phyloP scores from a whole-genome alignment of 768 basidiomycete species.

The Chalciporus piperatus region DNA sequence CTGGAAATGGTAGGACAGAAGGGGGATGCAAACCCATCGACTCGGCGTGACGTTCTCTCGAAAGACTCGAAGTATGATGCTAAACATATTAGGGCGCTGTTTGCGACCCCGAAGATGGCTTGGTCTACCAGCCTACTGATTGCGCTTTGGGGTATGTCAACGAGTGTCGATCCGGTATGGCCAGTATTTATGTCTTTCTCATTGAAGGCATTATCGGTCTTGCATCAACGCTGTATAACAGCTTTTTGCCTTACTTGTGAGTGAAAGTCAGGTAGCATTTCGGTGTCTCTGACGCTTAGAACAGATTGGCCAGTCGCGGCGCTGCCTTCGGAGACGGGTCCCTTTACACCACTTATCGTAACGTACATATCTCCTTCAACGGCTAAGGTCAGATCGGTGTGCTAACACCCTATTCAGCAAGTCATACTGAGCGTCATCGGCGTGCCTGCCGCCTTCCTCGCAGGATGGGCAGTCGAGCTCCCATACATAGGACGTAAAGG shows the following conservation, averaged over 20 bases:
- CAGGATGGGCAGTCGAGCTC: conserved; percentile 68
- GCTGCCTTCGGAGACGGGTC: conserved; percentile 69
- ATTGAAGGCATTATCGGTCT: conserved; percentile 65
- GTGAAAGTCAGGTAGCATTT: conserved; percentile 11
- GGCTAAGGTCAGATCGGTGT: background rate
- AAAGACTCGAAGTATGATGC: conserved; percentile 39
- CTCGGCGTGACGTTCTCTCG: conserved; percentile 31
- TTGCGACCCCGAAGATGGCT: conserved; percentile 60
- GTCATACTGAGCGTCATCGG: conserved; percentile 67
- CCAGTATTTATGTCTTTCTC: background rate
- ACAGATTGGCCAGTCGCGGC: conserved; percentile 60
- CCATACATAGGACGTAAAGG: conserved; percentile 64
- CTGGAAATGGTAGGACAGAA: conserved; percentile 34
- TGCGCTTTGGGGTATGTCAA: conserved; percentile 40
- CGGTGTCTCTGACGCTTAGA: background rate
- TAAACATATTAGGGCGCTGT: conserved; percentile 56
- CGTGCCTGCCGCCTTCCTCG: conserved; percentile 68
- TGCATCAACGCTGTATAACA: conserved; percentile 65
- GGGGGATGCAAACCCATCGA: conserved; percentile 6
- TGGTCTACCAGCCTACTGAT: conserved; percentile 64
- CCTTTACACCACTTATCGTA: conserved; percentile 69
- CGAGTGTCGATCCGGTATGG: background rate
- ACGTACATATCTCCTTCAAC: conserved; percentile 37
- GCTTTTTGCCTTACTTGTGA: conserved; percentile 52
- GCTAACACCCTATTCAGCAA: conserved; percentile 41